Conservation (phyloP, 2,329 filamentous ascomycete genomes). For the Trichoderma sp. region DNA sequence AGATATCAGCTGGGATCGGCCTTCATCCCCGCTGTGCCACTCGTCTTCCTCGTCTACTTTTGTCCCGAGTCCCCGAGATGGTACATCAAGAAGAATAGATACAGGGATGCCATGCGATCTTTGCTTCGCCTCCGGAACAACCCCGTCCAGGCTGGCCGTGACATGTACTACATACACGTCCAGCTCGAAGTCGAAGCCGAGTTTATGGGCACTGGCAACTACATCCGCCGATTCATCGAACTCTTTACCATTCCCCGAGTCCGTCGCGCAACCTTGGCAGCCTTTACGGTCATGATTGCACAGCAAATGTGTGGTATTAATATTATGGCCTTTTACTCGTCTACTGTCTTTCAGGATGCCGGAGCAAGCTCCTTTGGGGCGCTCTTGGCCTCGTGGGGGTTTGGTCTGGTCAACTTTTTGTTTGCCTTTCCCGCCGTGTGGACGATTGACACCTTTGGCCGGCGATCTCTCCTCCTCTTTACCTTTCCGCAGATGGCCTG, state of each 20-base stretch:
- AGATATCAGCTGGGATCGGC: constrained; percentile 62
- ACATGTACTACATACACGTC: constrained; percentile 62
- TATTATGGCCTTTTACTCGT: constrained; percentile 74
- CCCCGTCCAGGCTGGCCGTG: constrained; percentile 56
- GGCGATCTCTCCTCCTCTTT: constrained; percentile 47
- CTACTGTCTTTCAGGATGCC: constrained; percentile 57
- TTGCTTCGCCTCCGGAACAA: constrained; percentile 51
- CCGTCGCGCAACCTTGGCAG: constrained; percentile 69
- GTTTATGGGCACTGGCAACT: constrained; percentile 50
- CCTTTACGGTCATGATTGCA: constrained; percentile 76
- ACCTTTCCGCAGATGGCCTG: constrained; percentile 44
- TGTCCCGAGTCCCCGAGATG: constrained; percentile 65
- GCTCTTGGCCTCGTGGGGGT: constrained; percentile 56
- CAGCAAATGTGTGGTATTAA: constrained; percentile 71
- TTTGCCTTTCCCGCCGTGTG: constrained; percentile 58
- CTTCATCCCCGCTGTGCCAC: constrained; percentile 57
- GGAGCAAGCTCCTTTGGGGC: constrained; percentile 55
- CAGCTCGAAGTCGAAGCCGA: constrained; percentile 59
- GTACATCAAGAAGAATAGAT: constrained; percentile 64
- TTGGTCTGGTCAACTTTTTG: constrained; percentile 56
- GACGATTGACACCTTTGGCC: constrained; percentile 57
- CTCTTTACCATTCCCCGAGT: constrained; percentile 67
- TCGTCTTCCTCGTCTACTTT: constrained; percentile 57
- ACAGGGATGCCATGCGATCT: constrained; percentile 57
- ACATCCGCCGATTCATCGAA: constrained; percentile 60